These are phyloP conservation scores for Lichtheimia ornata DNA, from an alignment of 371 early-diverging fungal genomes.

Conservation along the genomic window DNA sequence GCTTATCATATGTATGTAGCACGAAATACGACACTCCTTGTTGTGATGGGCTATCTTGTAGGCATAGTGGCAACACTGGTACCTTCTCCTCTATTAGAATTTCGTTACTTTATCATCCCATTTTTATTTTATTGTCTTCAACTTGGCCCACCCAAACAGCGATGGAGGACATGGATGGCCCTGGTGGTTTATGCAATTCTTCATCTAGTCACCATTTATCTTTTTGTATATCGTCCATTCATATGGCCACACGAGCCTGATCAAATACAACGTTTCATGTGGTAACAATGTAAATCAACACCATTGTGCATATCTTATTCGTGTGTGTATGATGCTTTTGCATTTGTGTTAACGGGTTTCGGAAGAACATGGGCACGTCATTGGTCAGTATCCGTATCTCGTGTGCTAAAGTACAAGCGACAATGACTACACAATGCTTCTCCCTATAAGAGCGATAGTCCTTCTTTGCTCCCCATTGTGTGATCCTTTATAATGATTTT, in stretches of 20 bases:
- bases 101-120: constrained; percentile 93
- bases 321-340: too few species aligned
- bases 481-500: too few species aligned
- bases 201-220: constrained; percentile 63
- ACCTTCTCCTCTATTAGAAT: constrained; percentile 93
- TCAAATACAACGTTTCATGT: constrained; percentile 85
- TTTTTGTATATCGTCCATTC: constrained; percentile 79
- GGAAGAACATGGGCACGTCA: background rate
- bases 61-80: constrained; percentile 65
- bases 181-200: constrained; percentile 43
- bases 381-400: background rate
- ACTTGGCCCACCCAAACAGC: constrained; percentile 31
- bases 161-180: constrained; percentile 9
- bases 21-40: constrained; percentile 41
- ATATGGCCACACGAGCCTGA: constrained; percentile 70
- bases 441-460: too few species aligned
- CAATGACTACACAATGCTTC: too few species aligned
- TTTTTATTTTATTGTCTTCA: constrained; percentile 76
- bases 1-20: constrained; percentile 26
- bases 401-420: background rate
- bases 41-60: constrained; percentile 46
- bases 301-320: too few species aligned
- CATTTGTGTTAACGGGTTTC: too few species aligned
- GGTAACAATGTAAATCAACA: constrained; percentile 49
- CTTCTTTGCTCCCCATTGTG: too few species aligned